phyloP scores from a whole-genome alignment of 352 stramenopile genomes.

The Pythium folliculosum region DNA sequence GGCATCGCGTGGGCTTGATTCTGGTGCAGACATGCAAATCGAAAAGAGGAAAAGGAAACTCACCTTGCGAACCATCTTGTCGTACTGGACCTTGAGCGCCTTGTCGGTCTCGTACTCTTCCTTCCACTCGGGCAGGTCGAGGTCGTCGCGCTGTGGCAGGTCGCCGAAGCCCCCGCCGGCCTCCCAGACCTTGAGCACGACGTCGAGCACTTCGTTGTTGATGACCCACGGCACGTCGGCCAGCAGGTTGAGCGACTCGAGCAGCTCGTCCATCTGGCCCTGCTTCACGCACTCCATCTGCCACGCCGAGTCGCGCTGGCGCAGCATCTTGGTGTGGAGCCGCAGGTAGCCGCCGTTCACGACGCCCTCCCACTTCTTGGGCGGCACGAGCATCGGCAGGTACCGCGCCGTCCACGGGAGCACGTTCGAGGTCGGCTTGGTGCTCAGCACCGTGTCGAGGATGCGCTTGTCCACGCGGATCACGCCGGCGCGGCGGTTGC shows the following conservation, averaged over 20 bases:
- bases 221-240: constrained; percentile 94
- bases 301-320: constrained; percentile 77
- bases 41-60: constrained; percentile 22
- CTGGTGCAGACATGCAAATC: constrained; percentile 48
- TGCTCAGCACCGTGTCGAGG: constrained; percentile 51
- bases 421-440: constrained; percentile 56
- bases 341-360: constrained; percentile 93
- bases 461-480: constrained; percentile 75
- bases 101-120: constrained; percentile 72
- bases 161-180: constrained; percentile 92
- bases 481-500: constrained; percentile 76
- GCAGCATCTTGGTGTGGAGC: constrained; percentile 93
- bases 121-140: constrained; percentile 59
- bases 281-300: constrained; percentile 89
- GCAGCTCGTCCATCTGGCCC: constrained; percentile 84
- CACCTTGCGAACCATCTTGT: constrained; percentile 80
- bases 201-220: constrained; percentile 93
- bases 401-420: constrained; percentile 86
- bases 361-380: constrained; percentile 88
- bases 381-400: constrained; percentile 96
- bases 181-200: constrained; percentile 92
- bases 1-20: constrained; percentile 80
- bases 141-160: constrained; percentile 81
- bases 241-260: constrained; percentile 93
- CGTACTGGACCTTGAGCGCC: constrained; percentile 52